A percentile compares a stretch with the other conserved stretches of the same genome.
These are phyloP conservation scores for Mrakiaceae sp. DNA, from an alignment of 1,284 basidiomycete species.

Conservation along the genomic window DNA sequence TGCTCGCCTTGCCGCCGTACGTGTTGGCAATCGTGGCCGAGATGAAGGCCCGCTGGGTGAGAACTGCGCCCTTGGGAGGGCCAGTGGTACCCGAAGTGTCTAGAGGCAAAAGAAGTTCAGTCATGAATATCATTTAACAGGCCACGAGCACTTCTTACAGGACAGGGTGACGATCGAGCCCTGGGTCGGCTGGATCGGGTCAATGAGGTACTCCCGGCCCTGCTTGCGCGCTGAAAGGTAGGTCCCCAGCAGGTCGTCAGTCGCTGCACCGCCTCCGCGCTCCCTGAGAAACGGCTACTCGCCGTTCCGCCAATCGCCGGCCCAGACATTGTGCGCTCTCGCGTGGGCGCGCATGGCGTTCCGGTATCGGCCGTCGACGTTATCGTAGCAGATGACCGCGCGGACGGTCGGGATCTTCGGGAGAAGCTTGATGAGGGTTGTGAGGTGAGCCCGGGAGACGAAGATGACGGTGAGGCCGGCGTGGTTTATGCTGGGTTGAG, in stretches of 20 bases:
- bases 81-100: slow-evolving; percentile 23
- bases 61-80: slow-evolving; percentile 52
- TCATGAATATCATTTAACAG: neutral
- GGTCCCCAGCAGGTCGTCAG: neutral
- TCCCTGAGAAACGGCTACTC: slow-evolving; percentile 23
- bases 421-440: slow-evolving; percentile 58
- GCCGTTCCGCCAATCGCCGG: slow-evolving; percentile 61
- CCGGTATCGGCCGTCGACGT: slow-evolving; percentile 33
- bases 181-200: slow-evolving; percentile 47
- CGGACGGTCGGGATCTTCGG: slow-evolving; percentile 53
- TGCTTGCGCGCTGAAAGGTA: slow-evolving; percentile 49
- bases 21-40: slow-evolving; percentile 51
- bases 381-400: slow-evolving; percentile 37
- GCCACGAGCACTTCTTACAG: slow-evolving; percentile 15
- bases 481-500: slow-evolving; percentile 60
- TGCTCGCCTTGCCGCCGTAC: slow-evolving; percentile 44
- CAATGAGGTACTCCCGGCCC: slow-evolving; percentile 51
- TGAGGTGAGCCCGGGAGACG: slow-evolving; percentile 61
- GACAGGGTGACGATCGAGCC: slow-evolving; percentile 40
- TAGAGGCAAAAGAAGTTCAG: neutral
- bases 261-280: neutral
- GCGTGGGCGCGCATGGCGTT: slow-evolving; percentile 56
- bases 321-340: slow-evolving; percentile 42
- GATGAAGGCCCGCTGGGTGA: slow-evolving; percentile 66
- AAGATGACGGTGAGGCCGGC: slow-evolving; percentile 67